phyloP scores from a whole-genome alignment of 1,284 basidiomycete species.

The Cryptococcus sp. region DNA sequence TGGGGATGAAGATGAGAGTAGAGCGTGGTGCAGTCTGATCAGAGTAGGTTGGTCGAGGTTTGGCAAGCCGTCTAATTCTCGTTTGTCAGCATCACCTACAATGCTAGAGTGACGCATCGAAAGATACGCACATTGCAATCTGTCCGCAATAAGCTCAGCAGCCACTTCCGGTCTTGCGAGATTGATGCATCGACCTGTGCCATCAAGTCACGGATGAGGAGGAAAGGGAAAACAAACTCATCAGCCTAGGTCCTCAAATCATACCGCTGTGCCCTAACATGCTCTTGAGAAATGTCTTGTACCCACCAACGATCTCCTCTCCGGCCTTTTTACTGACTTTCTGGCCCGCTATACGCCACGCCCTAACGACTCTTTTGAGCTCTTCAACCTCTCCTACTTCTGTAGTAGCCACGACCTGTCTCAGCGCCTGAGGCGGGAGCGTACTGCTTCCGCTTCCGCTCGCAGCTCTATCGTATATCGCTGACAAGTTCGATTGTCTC shows the following conservation, averaged over 20 bases:
- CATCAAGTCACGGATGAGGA: no score
- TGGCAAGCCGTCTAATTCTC: slow-evolving; percentile 15
- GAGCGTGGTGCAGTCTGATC: slow-evolving; percentile 17
- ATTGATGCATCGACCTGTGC: slow-evolving; percentile 20
- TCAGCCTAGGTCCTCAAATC: neutral
- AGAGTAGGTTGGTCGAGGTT: slow-evolving; percentile 13
- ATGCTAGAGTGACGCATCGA: neutral
- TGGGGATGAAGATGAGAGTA: slow-evolving; percentile 5
- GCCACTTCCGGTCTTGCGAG: slow-evolving; percentile 20
- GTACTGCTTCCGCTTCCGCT: slow-evolving; percentile 3
- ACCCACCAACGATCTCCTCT: slow-evolving; percentile 28
- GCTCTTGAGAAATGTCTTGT: neutral
- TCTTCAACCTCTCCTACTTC: slow-evolving; percentile 21
- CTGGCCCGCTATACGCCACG: slow-evolving; percentile 18
- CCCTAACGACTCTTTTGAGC: slow-evolving; percentile 17
- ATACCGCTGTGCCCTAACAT: no score
- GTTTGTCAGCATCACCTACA: neutral
- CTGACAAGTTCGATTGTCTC: neutral
- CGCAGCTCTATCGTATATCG: neutral
- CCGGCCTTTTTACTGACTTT: slow-evolving; percentile 21
- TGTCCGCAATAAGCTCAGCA: slow-evolving; percentile 17
- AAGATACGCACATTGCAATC: slow-evolving; percentile 18
- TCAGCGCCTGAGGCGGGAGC: slow-evolving; percentile 12
- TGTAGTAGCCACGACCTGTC: slow-evolving; percentile 18
- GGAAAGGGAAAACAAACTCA: neutral